Conservation (phyloP, 192 early-diverging fungal species). For the Rhizophagus sp. region DNA sequence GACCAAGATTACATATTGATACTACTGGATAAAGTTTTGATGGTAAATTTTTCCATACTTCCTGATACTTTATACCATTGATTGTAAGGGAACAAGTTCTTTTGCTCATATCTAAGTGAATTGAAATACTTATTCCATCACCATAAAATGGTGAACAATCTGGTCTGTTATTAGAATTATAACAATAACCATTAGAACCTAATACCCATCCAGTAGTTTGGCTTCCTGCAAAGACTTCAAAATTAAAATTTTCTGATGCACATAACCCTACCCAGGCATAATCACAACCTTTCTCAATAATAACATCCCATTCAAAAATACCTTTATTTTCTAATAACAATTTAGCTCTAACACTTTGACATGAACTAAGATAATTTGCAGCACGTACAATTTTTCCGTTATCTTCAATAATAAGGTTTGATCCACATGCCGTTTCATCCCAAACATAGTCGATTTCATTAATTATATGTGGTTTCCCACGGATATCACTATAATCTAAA, state of each 20-base stretch:
- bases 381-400: background rate
- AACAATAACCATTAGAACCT: background rate
- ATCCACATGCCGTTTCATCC: background rate
- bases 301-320: conserved; percentile 17
- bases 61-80: conserved; percentile 8
- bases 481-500: too few relatives aligned
- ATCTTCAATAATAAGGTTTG: background rate
- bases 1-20: background rate
- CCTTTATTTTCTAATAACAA: background rate
- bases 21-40: conserved; percentile 22
- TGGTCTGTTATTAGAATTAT: too few relatives aligned
- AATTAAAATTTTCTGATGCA: conserved; percentile 1
- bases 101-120: conserved; percentile 28
- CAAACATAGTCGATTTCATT: too few relatives aligned
- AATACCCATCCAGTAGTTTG: background rate
- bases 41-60: conserved; percentile 1
- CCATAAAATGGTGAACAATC: conserved; percentile 10
- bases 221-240: background rate
- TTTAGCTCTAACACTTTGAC: background rate
- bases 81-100: conserved; percentile 3
- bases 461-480: too few relatives aligned
- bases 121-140: background rate
- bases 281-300: background rate
- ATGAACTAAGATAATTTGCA: background rate
- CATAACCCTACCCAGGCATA: background rate